phyloP scores from a whole-genome alignment of 305 asterid species.

The Coffea humblotiana region DNA sequence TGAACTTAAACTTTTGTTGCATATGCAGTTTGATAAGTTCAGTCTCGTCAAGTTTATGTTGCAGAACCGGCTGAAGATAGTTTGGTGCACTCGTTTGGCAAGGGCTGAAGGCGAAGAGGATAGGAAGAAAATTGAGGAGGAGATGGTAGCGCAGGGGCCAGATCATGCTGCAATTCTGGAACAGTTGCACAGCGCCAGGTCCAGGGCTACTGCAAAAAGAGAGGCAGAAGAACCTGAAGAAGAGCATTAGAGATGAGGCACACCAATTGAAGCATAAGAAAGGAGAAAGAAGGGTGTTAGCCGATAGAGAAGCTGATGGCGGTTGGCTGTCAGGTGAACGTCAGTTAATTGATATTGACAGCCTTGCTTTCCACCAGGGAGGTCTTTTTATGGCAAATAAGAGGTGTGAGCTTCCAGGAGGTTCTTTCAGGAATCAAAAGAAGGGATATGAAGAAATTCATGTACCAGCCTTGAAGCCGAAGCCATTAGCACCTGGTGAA shows the following conservation, averaged over 20 bases:
- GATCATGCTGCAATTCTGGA: slow-evolving; percentile 72
- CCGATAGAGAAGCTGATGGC: slow-evolving; percentile 77
- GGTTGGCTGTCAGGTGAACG: slow-evolving; percentile 84
- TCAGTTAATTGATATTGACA: slow-evolving; percentile 77
- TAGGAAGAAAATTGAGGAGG: slow-evolving; percentile 78
- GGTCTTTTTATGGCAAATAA: slow-evolving; percentile 74
- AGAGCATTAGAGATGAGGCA: slow-evolving; percentile 90
- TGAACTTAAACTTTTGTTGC: slow-evolving; percentile 82
- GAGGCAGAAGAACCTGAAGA: slow-evolving; percentile 84
- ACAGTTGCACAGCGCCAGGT: slow-evolving; percentile 89
- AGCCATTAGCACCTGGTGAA: slow-evolving; percentile 62
- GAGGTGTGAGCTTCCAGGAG: slow-evolving; percentile 78
- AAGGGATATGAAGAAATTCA: slow-evolving; percentile 94
- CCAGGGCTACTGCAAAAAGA: slow-evolving; percentile 73
- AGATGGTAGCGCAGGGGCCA: slow-evolving; percentile 73
- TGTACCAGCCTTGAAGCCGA: slow-evolving; percentile 84
- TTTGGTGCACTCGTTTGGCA: slow-evolving; percentile 91
- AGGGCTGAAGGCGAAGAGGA: slow-evolving; percentile 91
- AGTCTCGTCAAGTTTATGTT: slow-evolving; percentile 68
- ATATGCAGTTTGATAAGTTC: slow-evolving; percentile 78
- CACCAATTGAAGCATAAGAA: slow-evolving; percentile 68
- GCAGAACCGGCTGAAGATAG: slow-evolving; percentile 84
- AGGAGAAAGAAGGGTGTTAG: slow-evolving; percentile 38
- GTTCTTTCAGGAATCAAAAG: slow-evolving; percentile 59
- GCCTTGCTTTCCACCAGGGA: slow-evolving; percentile 76